These are phyloP conservation scores for Phytopythium aichiense DNA, from an alignment of 352 stramenopile genomes.

Conservation along the genomic window DNA sequence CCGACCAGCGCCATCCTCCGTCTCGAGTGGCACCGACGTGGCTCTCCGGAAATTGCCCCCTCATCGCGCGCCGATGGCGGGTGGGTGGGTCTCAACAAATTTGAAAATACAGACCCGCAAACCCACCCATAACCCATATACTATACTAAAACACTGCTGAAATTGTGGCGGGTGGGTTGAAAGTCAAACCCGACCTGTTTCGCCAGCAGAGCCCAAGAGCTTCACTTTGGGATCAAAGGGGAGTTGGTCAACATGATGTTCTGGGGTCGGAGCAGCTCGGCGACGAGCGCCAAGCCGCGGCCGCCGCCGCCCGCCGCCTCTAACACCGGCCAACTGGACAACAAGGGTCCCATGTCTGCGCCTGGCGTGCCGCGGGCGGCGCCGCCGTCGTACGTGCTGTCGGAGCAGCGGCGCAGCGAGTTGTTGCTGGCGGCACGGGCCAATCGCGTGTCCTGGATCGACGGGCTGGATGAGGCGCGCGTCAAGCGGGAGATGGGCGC, in stretches of 20 bases:
- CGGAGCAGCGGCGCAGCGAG: slow-evolving; percentile 65
- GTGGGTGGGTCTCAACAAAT: background rate
- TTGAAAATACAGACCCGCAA: background rate
- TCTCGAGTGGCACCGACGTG: background rate
- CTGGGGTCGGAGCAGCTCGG: slow-evolving; percentile 4
- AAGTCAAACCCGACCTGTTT: background rate
- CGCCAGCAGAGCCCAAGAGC: background rate
- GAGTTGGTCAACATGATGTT: slow-evolving; percentile 1
- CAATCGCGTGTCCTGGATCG: slow-evolving; percentile 70
- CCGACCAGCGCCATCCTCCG: slow-evolving; percentile 45
- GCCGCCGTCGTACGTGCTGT: slow-evolving; percentile 47
- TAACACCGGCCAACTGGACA: background rate
- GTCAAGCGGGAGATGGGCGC: background rate
- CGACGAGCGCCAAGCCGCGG: background rate
- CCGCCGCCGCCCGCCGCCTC: background rate
- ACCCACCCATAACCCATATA: background rate
- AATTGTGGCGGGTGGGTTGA: background rate
- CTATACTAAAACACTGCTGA: background rate
- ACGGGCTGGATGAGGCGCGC: slow-evolving; percentile 31
- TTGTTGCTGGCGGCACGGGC: slow-evolving; percentile 65
- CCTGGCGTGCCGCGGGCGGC: slow-evolving; percentile 6
- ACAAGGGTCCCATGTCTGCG: too few species aligned
- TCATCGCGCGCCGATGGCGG: background rate
- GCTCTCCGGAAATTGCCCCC: background rate
- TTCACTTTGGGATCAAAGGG: background rate